phyloP scores from a whole-genome alignment of 371 early-diverging fungal species.

The Mortierella sp. region DNA sequence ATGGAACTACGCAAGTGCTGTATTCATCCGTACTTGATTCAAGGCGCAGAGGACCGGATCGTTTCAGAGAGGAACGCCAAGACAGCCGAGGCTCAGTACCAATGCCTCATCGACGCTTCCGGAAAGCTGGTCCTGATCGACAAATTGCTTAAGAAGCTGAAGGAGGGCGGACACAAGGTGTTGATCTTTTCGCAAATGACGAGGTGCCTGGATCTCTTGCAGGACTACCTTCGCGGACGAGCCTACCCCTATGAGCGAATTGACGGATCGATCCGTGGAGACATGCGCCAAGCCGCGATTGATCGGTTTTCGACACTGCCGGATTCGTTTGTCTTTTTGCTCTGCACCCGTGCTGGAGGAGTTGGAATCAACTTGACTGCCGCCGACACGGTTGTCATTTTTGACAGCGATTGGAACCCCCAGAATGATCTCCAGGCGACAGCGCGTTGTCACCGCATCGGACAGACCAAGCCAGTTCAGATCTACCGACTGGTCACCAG shows the following conservation, averaged over 20 bases:
- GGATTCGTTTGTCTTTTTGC: conserved; percentile 87
- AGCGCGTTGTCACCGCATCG: conserved; percentile 95
- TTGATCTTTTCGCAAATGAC: conserved; percentile 98
- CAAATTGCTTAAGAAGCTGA: conserved; percentile 86
- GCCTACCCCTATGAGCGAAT: conserved; percentile 89
- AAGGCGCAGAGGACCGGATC: conserved; percentile 91
- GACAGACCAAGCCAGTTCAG: conserved; percentile 94
- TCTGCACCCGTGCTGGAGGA: conserved; percentile 94
- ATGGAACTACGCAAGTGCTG: conserved; percentile 92
- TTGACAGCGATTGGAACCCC: conserved; percentile 98
- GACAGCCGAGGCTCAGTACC: conserved; percentile 77
- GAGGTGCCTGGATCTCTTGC: conserved; percentile 86
- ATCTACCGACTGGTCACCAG: conserved; percentile 91
- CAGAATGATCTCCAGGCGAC: conserved; percentile 98
- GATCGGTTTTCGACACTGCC: conserved; percentile 89
- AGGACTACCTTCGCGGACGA: conserved; percentile 88
- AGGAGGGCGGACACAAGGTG: conserved; percentile 90
- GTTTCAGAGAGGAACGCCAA: conserved; percentile 70
- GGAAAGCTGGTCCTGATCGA: conserved; percentile 93
- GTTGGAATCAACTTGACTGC: conserved; percentile 96
- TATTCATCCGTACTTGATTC: conserved; percentile 87
- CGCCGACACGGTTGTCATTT: conserved; percentile 96
- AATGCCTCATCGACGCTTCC: conserved; percentile 85
- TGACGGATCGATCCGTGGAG: conserved; percentile 91
- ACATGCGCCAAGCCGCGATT: conserved; percentile 95